Base-by-base conservation (phyloP, 139 green algal species). In the Micractinium conductrix region DNA sequence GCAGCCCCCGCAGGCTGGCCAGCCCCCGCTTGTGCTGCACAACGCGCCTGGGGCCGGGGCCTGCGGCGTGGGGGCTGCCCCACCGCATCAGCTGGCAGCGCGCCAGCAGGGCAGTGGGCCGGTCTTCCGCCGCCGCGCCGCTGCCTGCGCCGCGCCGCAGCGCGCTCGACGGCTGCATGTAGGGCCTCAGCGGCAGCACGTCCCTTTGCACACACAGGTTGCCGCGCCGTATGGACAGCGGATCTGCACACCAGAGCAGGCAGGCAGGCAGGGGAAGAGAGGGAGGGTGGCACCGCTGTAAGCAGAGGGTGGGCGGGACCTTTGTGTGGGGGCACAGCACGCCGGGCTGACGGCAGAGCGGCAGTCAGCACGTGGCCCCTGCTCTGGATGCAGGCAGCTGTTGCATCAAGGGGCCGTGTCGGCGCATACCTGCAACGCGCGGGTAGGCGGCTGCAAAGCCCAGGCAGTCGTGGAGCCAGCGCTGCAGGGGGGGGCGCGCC, bases 181-280 rank as follows among this genome's bases (percentile, higher is more conserved):
- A 89, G 33, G 85, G 85, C 28, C 83, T 70, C 55, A 86, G 79
- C 2, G 85, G 85, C 43, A 89, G 55, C 67, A 84, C 40, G 17
- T 84, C 50, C 9, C 85, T 48, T 8, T 68, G 35, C 43, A 89
- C 38, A 35, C 9, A 8, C 30, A 4, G 35, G 62, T 43, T 50
- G 10, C 33, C 35, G n/a, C 75, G 67, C n/a, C 45, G 60, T 26
- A 86, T 60, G 33, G 78, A 24, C 10, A 65, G 28, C 2, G 43
- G 67, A 58, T 81, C 60, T 65, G 50, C 76, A 21, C 28, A 38
- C 43, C 2, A 17, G 70, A 8, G 70, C 19, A 42, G 38, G 70
- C 14, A 53, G 69, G 69, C 19, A 50, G 43, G 40, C 37, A 58
- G 70, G 70, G 24, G 28, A 58, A 10, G 30, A 37, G 62, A 35